phyloP scores from a whole-genome alignment of 768 basidiomycete species.

The Epithele typhae region DNA sequence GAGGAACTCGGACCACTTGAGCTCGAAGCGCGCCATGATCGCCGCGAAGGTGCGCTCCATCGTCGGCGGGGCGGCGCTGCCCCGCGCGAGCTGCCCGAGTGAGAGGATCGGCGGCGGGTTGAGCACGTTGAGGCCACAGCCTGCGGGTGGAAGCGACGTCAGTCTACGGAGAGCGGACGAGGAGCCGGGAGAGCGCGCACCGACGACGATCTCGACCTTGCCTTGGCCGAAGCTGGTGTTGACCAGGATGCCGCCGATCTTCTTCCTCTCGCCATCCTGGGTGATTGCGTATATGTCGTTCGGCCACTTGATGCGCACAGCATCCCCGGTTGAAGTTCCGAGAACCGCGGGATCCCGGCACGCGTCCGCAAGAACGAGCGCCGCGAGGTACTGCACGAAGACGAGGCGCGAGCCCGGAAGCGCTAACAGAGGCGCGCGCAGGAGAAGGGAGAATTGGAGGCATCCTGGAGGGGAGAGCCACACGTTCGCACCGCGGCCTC shows the following conservation, averaged over 20 bases:
- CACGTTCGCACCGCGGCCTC: constrained; percentile 83
- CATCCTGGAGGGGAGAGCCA: constrained; percentile 94
- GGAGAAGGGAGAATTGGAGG: constrained; percentile 75
- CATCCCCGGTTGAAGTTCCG: constrained; percentile 48
- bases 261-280: constrained; percentile 51
- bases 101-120: constrained; percentile 83
- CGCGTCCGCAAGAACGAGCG: constrained; percentile 84
- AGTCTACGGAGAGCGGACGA: background rate
- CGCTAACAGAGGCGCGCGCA: constrained; percentile 49
- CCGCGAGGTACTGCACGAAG: constrained; percentile 91
- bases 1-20: constrained; percentile 74
- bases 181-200: constrained; percentile 37
- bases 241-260: constrained; percentile 90
- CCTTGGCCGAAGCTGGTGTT: constrained; percentile 79
- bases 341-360: constrained; percentile 60
- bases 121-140: constrained; percentile 85
- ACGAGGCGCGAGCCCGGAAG: constrained; percentile 69
- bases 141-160: constrained; percentile 45
- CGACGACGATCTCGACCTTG: constrained; percentile 73
- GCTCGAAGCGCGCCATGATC: constrained; percentile 73
- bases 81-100: constrained; percentile 53
- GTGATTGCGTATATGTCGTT: constrained; percentile 86
- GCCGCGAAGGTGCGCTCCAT: constrained; percentile 74
- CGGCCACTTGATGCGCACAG: constrained; percentile 90
- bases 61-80: constrained; percentile 34